Evolutionary conservation across 2,329 filamentous ascomycete species (phyloP).

Genomic region (Penicillium corylophilum): DNA sequence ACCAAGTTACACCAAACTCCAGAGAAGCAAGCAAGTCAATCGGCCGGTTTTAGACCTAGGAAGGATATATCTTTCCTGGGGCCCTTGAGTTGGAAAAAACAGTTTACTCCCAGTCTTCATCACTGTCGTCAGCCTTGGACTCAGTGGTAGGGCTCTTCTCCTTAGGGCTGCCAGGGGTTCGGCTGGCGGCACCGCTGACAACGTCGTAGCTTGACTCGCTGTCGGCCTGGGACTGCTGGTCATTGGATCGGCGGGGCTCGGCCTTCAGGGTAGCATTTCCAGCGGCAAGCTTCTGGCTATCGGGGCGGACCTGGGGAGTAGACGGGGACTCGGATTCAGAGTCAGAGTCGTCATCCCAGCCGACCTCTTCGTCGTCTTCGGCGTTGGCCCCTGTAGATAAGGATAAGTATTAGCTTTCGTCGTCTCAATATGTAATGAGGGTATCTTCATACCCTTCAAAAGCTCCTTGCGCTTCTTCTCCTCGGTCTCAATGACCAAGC

Average conservation of each 20-base stretch:
- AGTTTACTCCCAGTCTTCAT: slow-evolving; percentile 73
- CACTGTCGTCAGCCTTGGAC: slow-evolving; percentile 57
- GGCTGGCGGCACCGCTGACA: slow-evolving; percentile 77
- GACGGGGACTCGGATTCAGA: slow-evolving; percentile 47
- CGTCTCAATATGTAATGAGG: neutral
- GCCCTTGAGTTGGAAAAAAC: neutral
- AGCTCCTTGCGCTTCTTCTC: slow-evolving; percentile 86
- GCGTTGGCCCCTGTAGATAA: slow-evolving; percentile 39
- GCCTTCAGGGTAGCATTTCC: slow-evolving; percentile 57
- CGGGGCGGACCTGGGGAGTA: slow-evolving; percentile 44
- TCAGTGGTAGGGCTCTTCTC: slow-evolving; percentile 43
- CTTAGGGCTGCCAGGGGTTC: slow-evolving; percentile 67
- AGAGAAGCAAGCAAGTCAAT: slow-evolving; percentile 8
- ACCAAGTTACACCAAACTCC: slow-evolving; percentile 19
- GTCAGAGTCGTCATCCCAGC: slow-evolving; percentile 71
- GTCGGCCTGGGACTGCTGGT: slow-evolving; percentile 85
- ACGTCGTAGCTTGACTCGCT: slow-evolving; percentile 97
- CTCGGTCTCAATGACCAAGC: slow-evolving; percentile 89
- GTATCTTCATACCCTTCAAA: slow-evolving; percentile 70
- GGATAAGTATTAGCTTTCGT: slow-evolving; percentile 4
- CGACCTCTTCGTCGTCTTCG: slow-evolving; percentile 70
- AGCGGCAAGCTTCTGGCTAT: slow-evolving; percentile 30
- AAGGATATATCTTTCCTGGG: neutral
- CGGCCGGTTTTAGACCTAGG: neutral
- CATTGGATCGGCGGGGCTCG: slow-evolving; percentile 71